phyloP scores from a whole-genome alignment of 768 basidiomycete genomes.

The Paxillus involutus region DNA sequence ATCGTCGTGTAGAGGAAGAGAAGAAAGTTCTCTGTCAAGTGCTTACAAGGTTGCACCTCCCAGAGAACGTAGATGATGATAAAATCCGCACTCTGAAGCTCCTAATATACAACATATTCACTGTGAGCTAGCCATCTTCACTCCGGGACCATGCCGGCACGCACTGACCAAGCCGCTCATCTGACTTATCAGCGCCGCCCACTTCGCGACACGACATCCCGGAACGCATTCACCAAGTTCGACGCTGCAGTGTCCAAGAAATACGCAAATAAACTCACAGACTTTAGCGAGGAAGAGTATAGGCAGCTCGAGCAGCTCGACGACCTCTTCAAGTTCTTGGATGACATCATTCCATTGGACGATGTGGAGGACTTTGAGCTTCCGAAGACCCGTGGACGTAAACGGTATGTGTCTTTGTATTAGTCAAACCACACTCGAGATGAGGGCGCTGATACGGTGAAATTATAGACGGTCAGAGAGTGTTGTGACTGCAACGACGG shows the following conservation, averaged over 20 bases:
- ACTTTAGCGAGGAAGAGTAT: constrained; percentile 72
- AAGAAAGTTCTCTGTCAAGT: constrained; percentile 65
- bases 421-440: not conserved
- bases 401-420: constrained; percentile 44
- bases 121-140: constrained; percentile 1
- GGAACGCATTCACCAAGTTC: constrained; percentile 74
- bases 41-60: constrained; percentile 62
- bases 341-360: constrained; percentile 68
- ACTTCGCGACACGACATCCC: constrained; percentile 53
- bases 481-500: constrained; percentile 43
- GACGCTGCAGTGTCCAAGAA: constrained; percentile 65
- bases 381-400: constrained; percentile 41
- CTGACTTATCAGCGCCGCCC: constrained; percentile 50
- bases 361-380: constrained; percentile 51
- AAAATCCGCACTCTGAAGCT: constrained; percentile 63
- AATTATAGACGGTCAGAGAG: constrained; percentile 57
- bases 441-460: not conserved
- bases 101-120: constrained; percentile 46
- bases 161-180: too few species aligned
- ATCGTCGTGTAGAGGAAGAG: constrained; percentile 49
- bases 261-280: constrained; percentile 67
- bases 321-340: constrained; percentile 67
- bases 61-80: constrained; percentile 68
- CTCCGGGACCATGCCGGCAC: too few species aligned
- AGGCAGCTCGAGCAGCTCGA: constrained; percentile 62